phyloP scores from a whole-genome alignment of 176 grass and related monocot genomes.

The Cocos nucifera region DNA sequence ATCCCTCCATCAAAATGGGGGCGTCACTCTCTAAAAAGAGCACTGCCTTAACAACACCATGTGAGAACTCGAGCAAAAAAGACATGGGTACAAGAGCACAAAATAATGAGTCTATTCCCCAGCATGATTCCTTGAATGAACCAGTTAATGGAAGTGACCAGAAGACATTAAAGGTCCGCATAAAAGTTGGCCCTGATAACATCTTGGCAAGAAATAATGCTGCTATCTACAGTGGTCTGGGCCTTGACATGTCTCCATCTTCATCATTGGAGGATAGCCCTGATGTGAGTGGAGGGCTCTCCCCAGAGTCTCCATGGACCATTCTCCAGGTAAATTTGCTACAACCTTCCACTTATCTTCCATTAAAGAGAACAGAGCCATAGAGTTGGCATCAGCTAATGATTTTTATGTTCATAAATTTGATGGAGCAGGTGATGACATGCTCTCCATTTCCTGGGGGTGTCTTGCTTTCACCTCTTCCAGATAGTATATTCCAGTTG shows the following conservation, averaged over 20 bases:
- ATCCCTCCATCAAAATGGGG: conserved; percentile 26
- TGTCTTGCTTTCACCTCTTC: conserved; percentile 63
- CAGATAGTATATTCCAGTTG: conserved; percentile 40
- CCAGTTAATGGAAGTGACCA: conserved; percentile 44
- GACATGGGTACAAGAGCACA: conserved; percentile 28
- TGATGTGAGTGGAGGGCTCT: conserved; percentile 42
- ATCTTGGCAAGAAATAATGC: conserved; percentile 65
- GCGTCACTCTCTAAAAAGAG: conserved; percentile 45
- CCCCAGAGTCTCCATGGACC: conserved; percentile 67
- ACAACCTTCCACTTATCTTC: neutral
- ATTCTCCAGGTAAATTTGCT: conserved; percentile 73
- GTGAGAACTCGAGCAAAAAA: conserved; percentile 39
- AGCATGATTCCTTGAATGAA: conserved; percentile 36
- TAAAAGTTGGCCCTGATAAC: conserved; percentile 76
- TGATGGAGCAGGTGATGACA: conserved; percentile 69
- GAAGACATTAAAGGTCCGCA: conserved; percentile 87
- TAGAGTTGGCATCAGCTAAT: no score
- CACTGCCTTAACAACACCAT: conserved; percentile 21
- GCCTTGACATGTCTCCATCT: conserved; percentile 85
- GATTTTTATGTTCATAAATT: no score
- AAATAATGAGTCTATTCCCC: conserved; percentile 23
- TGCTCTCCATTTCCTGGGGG: conserved; percentile 63
- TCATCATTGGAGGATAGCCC: conserved; percentile 81
- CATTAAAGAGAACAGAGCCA: no score
- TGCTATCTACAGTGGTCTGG: conserved; percentile 83